Conservation (phyloP, 2,329 filamentous ascomycete genomes). For the Penicillium paneum region DNA sequence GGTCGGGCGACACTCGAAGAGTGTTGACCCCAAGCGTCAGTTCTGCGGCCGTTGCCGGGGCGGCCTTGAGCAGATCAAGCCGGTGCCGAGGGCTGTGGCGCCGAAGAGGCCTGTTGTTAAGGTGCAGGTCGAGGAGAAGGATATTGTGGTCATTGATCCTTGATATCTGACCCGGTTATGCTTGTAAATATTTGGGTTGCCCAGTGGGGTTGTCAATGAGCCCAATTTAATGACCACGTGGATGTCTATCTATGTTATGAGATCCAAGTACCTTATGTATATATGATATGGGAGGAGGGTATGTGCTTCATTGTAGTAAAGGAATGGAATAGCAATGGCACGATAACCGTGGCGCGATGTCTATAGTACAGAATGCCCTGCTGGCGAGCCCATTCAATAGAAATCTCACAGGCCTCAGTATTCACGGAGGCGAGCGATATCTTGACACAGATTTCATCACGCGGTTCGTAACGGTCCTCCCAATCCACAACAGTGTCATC, state of each 20-base stretch:
- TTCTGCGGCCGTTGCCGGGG: constrained; percentile 75
- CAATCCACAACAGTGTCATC: not conserved
- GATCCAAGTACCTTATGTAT: too few relatives aligned
- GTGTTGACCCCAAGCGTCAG: constrained; percentile 69
- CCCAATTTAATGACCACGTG: not conserved
- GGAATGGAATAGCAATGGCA: too few relatives aligned
- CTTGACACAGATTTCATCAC: not conserved
- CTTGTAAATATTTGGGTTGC: not conserved
- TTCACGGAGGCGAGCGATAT: not conserved
- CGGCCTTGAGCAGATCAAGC: constrained; percentile 71
- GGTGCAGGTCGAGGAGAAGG: not conserved
- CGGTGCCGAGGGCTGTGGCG: constrained; percentile 57
- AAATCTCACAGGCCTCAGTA: not conserved
- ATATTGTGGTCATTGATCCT: not conserved
- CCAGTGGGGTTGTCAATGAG: not conserved
- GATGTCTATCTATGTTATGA: not conserved
- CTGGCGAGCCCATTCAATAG: not conserved
- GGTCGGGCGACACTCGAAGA: constrained; percentile 82
- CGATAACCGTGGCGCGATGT: too few relatives aligned
- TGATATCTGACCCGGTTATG: not conserved
- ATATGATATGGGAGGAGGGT: too few relatives aligned
- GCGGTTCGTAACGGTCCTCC: not conserved
- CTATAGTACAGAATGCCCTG: not conserved
- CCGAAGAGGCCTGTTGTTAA: constrained; percentile 23
- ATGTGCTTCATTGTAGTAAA: too few relatives aligned